Evolutionary conservation across 1,284 basidiomycete genomes (phyloP).

Genomic region (Naganishia cerealis): DNA sequence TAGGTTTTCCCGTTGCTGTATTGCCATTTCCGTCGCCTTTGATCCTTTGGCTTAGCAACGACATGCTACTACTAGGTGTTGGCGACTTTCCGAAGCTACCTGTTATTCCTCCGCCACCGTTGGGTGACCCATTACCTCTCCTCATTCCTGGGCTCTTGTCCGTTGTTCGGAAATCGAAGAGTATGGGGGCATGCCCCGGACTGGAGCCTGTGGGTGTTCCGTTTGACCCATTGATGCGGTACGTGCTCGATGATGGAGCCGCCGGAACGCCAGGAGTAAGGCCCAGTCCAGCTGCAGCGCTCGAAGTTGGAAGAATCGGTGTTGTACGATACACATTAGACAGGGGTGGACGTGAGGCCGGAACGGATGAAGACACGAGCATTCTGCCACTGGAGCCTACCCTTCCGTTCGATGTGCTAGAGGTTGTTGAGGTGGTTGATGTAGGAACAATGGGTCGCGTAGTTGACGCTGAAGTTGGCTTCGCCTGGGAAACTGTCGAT

Average conservation of each 20-base stretch:
- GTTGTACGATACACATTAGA: constrained; percentile 30
- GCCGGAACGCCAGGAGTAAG: background rate
- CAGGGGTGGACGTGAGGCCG: constrained; percentile 27
- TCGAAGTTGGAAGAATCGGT: constrained; percentile 24
- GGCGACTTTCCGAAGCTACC: constrained; percentile 19
- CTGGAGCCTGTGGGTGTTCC: background rate
- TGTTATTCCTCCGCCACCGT: background rate
- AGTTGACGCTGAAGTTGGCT: constrained; percentile 7
- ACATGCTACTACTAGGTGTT: constrained; percentile 26
- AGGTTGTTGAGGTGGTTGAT: constrained; percentile 22
- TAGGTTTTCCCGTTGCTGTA: background rate
- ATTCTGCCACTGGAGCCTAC: constrained; percentile 15
- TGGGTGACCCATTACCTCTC: constrained; percentile 10
- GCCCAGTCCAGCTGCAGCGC: constrained; percentile 2
- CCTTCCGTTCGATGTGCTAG: constrained; percentile 7
- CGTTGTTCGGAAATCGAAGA: constrained; percentile 35
- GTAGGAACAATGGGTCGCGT: constrained; percentile 24
- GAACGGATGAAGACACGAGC: constrained; percentile 28
- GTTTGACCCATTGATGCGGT: constrained; percentile 7
- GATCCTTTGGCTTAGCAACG: constrained; percentile 29
- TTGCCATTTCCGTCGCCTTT: constrained; percentile 10
- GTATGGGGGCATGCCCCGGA: constrained; percentile 24
- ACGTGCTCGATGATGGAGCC: constrained; percentile 2
- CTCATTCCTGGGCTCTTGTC: constrained; percentile 25
- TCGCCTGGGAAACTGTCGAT: constrained; percentile 1